phyloP scores from a whole-genome alignment of 768 basidiomycete species.

The Gymnopilus dilepis region DNA sequence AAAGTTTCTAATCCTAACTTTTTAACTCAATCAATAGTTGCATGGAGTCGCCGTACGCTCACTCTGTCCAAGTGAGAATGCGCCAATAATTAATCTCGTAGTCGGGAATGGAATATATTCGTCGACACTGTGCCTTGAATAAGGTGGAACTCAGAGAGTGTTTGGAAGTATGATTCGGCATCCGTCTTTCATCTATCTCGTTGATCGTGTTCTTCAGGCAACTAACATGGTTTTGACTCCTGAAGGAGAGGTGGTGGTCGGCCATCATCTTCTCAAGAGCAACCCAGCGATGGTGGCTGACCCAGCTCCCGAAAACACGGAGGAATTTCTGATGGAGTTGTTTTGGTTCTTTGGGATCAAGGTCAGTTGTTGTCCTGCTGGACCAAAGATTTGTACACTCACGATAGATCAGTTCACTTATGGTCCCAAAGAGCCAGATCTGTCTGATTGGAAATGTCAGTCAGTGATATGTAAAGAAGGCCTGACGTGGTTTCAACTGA shows the following conservation, averaged over 20 bases:
- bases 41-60: background rate
- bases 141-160: background rate
- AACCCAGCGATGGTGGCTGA: background rate
- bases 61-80: background rate
- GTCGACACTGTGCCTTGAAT: background rate
- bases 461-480: no score
- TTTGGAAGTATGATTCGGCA: background rate
- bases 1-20: background rate
- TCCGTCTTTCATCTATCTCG: background rate
- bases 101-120: background rate
- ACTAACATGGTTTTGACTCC: background rate
- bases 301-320: background rate
- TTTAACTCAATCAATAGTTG: background rate
- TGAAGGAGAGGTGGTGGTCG: background rate
- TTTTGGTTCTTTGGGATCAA: background rate
- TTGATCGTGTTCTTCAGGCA: background rate
- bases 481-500: background rate
- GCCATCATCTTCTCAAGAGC: background rate
- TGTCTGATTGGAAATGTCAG: background rate
- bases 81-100: background rate
- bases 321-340: background rate
- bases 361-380: background rate
- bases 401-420: background rate
- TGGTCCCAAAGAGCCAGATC: background rate
- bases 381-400: background rate